Conservation (phyloP, 2,329 filamentous ascomycete species). For the Akanthomyces uredinophilus region DNA sequence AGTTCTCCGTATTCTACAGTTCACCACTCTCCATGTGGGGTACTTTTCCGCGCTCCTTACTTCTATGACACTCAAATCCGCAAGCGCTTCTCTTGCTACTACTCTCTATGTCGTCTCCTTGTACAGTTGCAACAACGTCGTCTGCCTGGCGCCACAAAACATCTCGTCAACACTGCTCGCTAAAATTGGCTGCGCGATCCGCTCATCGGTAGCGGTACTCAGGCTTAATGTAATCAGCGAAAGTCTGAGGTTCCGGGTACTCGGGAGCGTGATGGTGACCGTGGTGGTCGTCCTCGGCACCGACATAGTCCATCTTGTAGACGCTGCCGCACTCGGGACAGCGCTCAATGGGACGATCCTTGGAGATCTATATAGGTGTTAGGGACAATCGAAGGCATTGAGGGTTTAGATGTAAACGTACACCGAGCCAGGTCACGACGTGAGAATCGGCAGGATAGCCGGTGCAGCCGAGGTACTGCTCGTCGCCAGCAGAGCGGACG, state of each 20-base stretch:
- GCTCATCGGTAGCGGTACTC: constrained; percentile 73
- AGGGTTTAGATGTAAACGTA: constrained; percentile 42
- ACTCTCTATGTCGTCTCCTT: constrained; percentile 3
- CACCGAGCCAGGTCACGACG: constrained; percentile 82
- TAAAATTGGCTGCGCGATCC: background rate
- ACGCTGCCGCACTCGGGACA: constrained; percentile 95
- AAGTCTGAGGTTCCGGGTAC: constrained; percentile 86
- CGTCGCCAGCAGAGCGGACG: constrained; percentile 86
- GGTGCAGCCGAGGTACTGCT: constrained; percentile 97
- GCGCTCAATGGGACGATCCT: constrained; percentile 85
- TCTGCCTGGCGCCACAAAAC: background rate
- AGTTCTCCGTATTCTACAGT: constrained; percentile 39
- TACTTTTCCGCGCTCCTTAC: constrained; percentile 16
- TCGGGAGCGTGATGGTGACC: constrained; percentile 54
- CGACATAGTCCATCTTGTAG: constrained; percentile 97
- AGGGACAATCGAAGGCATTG: background rate
- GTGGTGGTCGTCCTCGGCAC: constrained; percentile 70
- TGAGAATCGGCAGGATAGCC: constrained; percentile 91
- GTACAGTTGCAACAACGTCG: background rate
- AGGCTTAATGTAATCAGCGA: constrained; percentile 92
- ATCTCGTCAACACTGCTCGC: background rate
- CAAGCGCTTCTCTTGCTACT: background rate
- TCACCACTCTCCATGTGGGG: constrained; percentile 17
- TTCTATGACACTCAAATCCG: constrained; percentile 20
- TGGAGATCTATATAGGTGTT: constrained; percentile 58